These are phyloP conservation scores for Diaporthe batatas DNA, from an alignment of 2,329 filamentous ascomycete species.

Conservation along the genomic window DNA sequence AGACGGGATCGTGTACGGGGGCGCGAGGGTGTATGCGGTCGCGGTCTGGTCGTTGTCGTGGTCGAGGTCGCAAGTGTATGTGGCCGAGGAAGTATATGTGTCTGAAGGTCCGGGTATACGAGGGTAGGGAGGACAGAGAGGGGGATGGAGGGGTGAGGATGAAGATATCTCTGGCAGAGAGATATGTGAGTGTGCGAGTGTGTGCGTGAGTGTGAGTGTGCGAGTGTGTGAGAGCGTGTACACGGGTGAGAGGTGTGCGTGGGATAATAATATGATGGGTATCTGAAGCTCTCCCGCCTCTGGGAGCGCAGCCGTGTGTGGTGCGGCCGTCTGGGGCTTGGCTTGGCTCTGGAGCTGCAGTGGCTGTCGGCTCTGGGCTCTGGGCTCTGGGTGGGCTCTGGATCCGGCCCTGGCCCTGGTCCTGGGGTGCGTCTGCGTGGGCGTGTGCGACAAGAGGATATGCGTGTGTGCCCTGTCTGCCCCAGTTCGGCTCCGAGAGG, in stretches of 20 bases:
- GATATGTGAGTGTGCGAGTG: not conserved
- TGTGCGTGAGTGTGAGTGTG: no score
- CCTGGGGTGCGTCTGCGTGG: conserved; percentile 2
- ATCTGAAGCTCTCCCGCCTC: conserved; percentile 32
- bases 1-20: not conserved
- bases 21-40: not conserved
- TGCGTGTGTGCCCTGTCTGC: not conserved
- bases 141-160: not conserved
- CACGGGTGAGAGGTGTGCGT: conserved; percentile 13
- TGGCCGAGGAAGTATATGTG: not conserved
- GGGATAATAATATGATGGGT: conserved; percentile 31
- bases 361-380: not conserved
- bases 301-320: not conserved
- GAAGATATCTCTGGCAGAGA: conserved; percentile 2
- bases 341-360: not conserved
- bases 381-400: conserved; percentile 4
- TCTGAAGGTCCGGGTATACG: not conserved
- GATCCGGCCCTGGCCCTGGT: not conserved
- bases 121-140: not conserved
- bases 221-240: not conserved
- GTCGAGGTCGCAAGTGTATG: not conserved
- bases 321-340: conserved; percentile 6
- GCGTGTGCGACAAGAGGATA: conserved; percentile 1
- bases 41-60: not conserved
- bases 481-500: conserved; percentile 34